Base-by-base conservation (phyloP, 163 green algal genomes). In the Prototheca cutis region DNA sequence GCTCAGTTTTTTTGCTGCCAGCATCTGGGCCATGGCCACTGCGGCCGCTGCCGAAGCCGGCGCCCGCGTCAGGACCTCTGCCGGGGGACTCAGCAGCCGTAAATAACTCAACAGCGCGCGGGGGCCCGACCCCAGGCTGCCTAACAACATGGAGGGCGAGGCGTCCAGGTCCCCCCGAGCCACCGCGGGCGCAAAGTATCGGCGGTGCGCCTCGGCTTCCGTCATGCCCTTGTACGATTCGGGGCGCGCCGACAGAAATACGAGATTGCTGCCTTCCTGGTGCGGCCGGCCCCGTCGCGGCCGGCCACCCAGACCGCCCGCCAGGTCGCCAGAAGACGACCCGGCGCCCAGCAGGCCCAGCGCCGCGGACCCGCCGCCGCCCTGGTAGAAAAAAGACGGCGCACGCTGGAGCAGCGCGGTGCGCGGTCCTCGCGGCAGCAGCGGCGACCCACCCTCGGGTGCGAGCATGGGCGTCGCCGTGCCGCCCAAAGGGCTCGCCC, bases 161-260 rank as follows among this genome's bases (percentile, higher is more conserved):
- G 63, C 74, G 66, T 74, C 53, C 47, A 85, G 65, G n/a, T 80
- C 59, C 21, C 70, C 58, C 7, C 70, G 45, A 40, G 52, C 40
- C 40, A 86, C 65, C 53, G 80, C 62, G 1, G 79, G 79, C 39
- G 67, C 60, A 57, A 87, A 84, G 55, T 86, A 76, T 23, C 64
- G 69, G n/a, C 49, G 45, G 51, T 82, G 79, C n/a, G 59, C 63
- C 47, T 76, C 63, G 27, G 53, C 55, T 62, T 87, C 80, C n/a
- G 76, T 81, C 45, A 70, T 48, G 49, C 74, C 65, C 55, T 82
- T 79, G 59, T 80, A 80, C 17, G 67, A 74, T 68, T 85, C 71
- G 19, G 80, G 80, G n/a, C 80, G 68, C 0, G 80, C 80, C 15
- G 75, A 83, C 27, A 87, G 63, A 53, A 87, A 81, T 8, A 80